These are phyloP conservation scores for Musa beccarii DNA, from an alignment of 176 grass and related monocot species.

Conservation along the genomic window DNA sequence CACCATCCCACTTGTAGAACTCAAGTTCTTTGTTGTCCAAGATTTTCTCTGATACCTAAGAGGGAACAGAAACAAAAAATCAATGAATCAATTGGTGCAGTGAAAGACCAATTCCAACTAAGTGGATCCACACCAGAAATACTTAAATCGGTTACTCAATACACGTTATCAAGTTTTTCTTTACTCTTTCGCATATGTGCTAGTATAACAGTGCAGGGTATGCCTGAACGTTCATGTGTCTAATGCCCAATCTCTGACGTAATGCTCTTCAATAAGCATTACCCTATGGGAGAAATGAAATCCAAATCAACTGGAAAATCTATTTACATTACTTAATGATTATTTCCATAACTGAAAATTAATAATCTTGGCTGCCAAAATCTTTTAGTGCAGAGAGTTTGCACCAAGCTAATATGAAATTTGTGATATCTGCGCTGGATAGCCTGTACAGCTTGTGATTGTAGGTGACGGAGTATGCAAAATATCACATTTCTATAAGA, in stretches of 20 bases:
- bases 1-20: slow-evolving; percentile 93
- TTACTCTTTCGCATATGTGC: too few relatives aligned
- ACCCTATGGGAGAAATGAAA: background rate
- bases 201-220: too few relatives aligned
- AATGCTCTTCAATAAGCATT: too few relatives aligned
- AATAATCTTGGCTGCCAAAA: background rate
- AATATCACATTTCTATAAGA: background rate
- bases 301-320: background rate
- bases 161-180: too few relatives aligned
- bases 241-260: too few relatives aligned
- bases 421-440: too few relatives aligned
- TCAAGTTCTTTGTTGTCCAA: slow-evolving; percentile 87
- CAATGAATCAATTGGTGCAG: background rate
- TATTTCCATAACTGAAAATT: background rate
- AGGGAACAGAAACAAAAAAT: background rate
- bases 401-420: background rate
- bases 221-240: too few relatives aligned
- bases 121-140: too few relatives aligned
- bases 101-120: background rate
- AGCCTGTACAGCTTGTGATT: too few relatives aligned
- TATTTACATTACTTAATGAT: background rate
- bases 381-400: background rate
- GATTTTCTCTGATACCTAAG: slow-evolving; percentile 82
- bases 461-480: background rate
- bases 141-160: too few relatives aligned